Conservation (phyloP, 169 alveolate genomes). For the Ichthyophthirius multifiliis region DNA sequence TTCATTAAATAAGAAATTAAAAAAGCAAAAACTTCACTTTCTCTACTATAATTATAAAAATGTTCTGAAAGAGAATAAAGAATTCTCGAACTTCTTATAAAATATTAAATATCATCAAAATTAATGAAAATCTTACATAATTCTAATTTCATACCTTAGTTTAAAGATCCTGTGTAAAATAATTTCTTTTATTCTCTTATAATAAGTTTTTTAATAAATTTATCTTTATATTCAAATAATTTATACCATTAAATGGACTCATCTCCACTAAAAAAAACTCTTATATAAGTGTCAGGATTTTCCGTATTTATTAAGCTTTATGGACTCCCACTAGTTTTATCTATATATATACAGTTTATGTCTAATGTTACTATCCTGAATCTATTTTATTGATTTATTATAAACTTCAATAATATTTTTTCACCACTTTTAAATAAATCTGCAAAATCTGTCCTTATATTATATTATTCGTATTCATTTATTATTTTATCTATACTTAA, state of each 20-base stretch:
- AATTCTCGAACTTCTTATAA: constrained; percentile 21
- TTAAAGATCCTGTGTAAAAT: constrained; percentile 24
- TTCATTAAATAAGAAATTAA: constrained; percentile 1
- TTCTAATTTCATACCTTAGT: constrained; percentile 34
- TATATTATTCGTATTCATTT: not conserved
- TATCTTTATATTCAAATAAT: constrained; percentile 32
- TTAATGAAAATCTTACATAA: constrained; percentile 17
- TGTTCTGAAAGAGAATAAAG: constrained; percentile 27
- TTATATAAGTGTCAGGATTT: constrained; percentile 20
- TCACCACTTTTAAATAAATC: constrained; percentile 16
- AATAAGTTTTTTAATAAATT: not conserved
- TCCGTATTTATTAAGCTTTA: not conserved
- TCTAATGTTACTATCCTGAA: constrained; percentile 4
- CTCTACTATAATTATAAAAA: constrained; percentile 17
- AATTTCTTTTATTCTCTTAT: not conserved
- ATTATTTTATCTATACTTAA: constrained; percentile 17
- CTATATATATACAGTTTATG: constrained; percentile 21
- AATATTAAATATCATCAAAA: not conserved
- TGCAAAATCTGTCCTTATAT: not conserved
- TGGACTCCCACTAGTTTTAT: not conserved
- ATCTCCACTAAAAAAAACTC: constrained; percentile 28
- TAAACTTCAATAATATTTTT: constrained; percentile 6
- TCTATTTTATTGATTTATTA: constrained; percentile 21
- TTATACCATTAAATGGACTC: constrained; percentile 33
- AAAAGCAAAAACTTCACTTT: constrained; percentile 13